Evolutionary conservation across 345 rosid species (phyloP), one percentile per base, ranked within the genome.

Genomic region (Dimocarpus longan): DNA sequence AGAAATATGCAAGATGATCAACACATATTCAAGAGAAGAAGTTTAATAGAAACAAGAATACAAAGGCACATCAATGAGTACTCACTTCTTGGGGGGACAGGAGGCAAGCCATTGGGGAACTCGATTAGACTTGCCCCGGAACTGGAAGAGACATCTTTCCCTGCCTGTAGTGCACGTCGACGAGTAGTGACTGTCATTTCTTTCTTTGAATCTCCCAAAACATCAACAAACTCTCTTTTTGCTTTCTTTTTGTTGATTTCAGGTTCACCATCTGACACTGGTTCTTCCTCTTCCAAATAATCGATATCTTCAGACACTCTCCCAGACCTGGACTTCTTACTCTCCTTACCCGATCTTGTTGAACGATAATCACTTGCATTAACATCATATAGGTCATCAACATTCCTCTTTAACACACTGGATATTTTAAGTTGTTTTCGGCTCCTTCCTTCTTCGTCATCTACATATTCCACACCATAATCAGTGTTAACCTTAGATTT

Each of bases 21-120:
- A 48, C 59, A 39, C 24, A 75, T 26, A 48, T 42, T 40, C 59
- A 4, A 78, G 22, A 42, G 2, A 44, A 32, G 67, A 73, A 57
- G 42, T 18, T 39, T n/a, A 48, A 75, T 16, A 12, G 65, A 56
- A 66, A 80, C 21, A 57, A 15, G 15, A 65, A 32, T 28, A 24
- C 18, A 32, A 80, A 70, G 48, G 62, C 65, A 37, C 40, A 81
- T 22, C 62, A 59, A 42, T 10, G 32, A 59, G 56, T 32, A 66
- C 89, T 68, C 62, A 87, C 92, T 89, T 87, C 82, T 87, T 10
- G 90, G 79, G 42, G 92, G 90, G 26, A 89, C 89, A 52, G 88
- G 90, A 12, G 90, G 92, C 71, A 89, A 73, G 57, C 92, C 92
- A 75, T 87, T 68, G 10, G 89, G 89, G 80, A 89, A 89, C 79